Evolutionary conservation across 2,329 filamentous ascomycete genomes (phyloP), one percentile per base, ranked within the genome.

Genomic region (Aspergillus caelatus): DNA sequence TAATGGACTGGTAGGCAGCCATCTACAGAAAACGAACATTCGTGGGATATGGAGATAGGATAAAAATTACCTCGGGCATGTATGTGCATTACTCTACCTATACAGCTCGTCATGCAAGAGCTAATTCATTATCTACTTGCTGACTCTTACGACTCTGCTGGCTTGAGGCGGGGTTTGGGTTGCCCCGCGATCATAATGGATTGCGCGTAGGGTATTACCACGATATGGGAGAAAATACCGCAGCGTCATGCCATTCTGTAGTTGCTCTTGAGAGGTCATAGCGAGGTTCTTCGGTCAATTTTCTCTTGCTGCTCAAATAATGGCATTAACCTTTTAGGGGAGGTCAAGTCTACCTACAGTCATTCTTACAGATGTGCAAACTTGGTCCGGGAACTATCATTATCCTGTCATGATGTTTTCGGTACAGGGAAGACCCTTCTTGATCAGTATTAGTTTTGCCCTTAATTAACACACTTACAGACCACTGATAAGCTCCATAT

Each of bases 41-140:
- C 52, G 32, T 39, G 52, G 52, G 12, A 34, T 12, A 34, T 34
- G 30, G 36, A 14, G 52, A 36, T 54, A 54, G 52, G 52, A 16
- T 54, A 36, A 32, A 32, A 23, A n/a, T 36, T 34, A 36, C 7
- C 19, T 36, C 32, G 32, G 52, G 9, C 52, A 54, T 54, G 30
- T 55, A 39, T 19, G 23, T 32, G 30, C 28, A 52, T 52, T 32
- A 26, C 32, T 39, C n/a, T 55, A 55, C 52, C 48, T 39, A 55
- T 41, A 55, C 48, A 50, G 43, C 11, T 60, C 41, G 28, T 55
- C 52, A 66, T 66, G 64, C 63, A 63, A 66, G 61, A 26, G 61
- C 61, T 60, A 50, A 58, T 67, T 58, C 45, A 57, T 55, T 55
- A 55, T 55, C 52, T 55, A 55, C 52, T 55, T 55, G 52, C n/a